These are phyloP conservation scores for Nannizziopsis arthrosporioides DNA, from an alignment of 2,329 filamentous ascomycete species.

Conservation along the genomic window DNA sequence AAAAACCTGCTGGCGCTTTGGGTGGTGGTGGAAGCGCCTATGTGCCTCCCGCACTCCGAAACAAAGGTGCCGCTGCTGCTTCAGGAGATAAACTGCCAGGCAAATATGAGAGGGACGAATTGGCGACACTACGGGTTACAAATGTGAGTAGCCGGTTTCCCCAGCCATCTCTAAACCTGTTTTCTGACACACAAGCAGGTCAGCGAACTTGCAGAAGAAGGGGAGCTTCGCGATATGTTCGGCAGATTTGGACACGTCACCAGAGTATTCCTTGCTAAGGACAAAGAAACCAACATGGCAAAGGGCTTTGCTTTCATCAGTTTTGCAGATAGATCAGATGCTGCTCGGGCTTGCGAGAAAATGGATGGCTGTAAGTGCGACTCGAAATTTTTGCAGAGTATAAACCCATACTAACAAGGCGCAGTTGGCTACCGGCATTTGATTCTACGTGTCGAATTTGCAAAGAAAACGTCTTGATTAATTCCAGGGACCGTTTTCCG, in stretches of 20 bases:
- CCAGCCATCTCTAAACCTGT: background rate
- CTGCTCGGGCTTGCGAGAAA: constrained; percentile 85
- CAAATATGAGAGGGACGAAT: constrained; percentile 93
- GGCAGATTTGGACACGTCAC: constrained; percentile 94
- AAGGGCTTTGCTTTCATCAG: constrained; percentile 99
- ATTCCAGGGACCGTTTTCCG: background rate
- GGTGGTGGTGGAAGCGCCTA: constrained; percentile 67
- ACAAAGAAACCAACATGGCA: constrained; percentile 86
- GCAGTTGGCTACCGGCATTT: constrained; percentile 42
- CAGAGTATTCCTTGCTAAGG: constrained; percentile 94
- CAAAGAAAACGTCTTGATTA: constrained; percentile 33
- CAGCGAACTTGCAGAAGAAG: constrained; percentile 92
- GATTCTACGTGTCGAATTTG: constrained; percentile 43
- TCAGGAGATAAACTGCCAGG: constrained; percentile 73
- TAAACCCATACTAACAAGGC: constrained; percentile 14
- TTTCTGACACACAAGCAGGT: constrained; percentile 45
- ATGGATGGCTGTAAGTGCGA: constrained; percentile 73
- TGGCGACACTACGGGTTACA: constrained; percentile 91
- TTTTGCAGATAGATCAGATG: constrained; percentile 80
- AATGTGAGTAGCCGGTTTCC: constrained; percentile 55
- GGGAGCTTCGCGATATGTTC: constrained; percentile 94
- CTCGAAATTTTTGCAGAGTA: constrained; percentile 2
- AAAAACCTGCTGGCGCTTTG: constrained; percentile 41
- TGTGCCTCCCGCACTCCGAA: constrained; percentile 84
- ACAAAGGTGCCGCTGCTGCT: constrained; percentile 41